These are phyloP conservation scores for Vanderwaltozyma tropicalis DNA, from an alignment of 805 yeast species.

Conservation along the genomic window DNA sequence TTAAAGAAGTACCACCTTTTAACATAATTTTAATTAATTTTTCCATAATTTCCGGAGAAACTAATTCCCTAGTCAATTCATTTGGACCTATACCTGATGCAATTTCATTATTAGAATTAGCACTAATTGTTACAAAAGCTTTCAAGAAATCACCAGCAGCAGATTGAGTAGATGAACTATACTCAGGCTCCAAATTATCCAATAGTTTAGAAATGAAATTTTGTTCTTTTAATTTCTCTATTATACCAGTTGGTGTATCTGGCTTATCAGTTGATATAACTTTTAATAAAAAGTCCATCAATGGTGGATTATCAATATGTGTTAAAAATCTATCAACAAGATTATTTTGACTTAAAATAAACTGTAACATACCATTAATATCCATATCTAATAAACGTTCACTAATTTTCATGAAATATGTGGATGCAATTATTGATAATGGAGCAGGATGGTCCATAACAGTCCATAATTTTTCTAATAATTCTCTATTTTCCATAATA, in stretches of 20 bases:
- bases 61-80: slow-evolving; percentile 83
- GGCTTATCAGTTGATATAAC: slow-evolving; percentile 89
- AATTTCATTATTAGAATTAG: slow-evolving; percentile 78
- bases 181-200: slow-evolving; percentile 56
- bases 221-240: slow-evolving; percentile 65
- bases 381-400: slow-evolving; percentile 86
- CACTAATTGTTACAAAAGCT: slow-evolving; percentile 87
- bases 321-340: slow-evolving; percentile 72
- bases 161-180: slow-evolving; percentile 65
- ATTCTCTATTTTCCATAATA: slow-evolving; percentile 60
- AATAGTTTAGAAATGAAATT: slow-evolving; percentile 62
- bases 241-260: slow-evolving; percentile 78
- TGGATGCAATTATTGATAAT: slow-evolving; percentile 64
- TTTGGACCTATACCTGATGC: slow-evolving; percentile 93
- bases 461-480: slow-evolving; percentile 68
- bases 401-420: slow-evolving; percentile 83
- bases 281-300: slow-evolving; percentile 85
- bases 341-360: slow-evolving; percentile 54
- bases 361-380: slow-evolving; percentile 64
- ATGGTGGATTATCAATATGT: slow-evolving; percentile 85
- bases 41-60: slow-evolving; percentile 58
- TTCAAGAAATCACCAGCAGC: slow-evolving; percentile 94
- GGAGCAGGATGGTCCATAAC: slow-evolving; percentile 60
- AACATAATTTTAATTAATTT: slow-evolving; percentile 70
- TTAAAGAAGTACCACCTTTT: slow-evolving; percentile 73